phyloP scores from a whole-genome alignment of 495 filamentous ascomycete genomes.

The Neurospora intermedia region DNA sequence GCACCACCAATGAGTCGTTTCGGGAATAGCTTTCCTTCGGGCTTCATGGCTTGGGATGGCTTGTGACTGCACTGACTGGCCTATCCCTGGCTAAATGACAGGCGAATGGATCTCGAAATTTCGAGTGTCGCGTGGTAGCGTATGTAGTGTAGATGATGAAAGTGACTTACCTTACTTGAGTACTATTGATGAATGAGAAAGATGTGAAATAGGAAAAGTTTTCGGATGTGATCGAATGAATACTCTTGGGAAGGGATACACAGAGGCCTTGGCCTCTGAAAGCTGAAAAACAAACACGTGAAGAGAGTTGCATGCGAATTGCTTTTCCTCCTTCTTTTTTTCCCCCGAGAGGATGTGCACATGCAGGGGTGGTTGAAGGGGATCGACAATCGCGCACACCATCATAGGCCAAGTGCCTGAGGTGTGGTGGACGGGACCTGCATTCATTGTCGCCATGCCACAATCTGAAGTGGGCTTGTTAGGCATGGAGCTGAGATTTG shows the following conservation, averaged over 20 bases:
- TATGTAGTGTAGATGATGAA: neutral
- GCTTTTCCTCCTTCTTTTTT: neutral
- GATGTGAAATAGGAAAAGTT: neutral
- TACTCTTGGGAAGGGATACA: neutral
- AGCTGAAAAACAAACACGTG: neutral
- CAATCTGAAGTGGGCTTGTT: neutral
- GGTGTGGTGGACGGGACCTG: neutral
- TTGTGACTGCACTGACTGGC: neutral
- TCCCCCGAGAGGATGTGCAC: neutral
- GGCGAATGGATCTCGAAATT: neutral
- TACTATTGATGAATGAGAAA: neutral
- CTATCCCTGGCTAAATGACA: neutral
- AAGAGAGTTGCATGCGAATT: neutral
- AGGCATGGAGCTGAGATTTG: neutral
- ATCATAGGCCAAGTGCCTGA: neutral
- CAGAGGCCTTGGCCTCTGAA: neutral
- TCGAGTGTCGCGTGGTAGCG: neutral
- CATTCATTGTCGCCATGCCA: neutral
- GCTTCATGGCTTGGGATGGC: neutral
- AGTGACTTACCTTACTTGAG: neutral
- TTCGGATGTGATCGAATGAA: neutral
- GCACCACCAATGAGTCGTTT: neutral
- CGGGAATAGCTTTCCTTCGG: neutral
- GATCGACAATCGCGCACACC: neutral
- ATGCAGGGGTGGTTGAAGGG: neutral